Evolutionary conservation across 176 grass and related monocot species (phyloP).

Genomic region (sorghum (Sorghum bicolor)): Sorghum_bicolor_NCBIv3 NC_012872.2:70910001-70910500

Average conservation of each 20-base stretch:
- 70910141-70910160: constrained; percentile 77
- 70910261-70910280: not conserved
- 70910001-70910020: constrained; percentile 50
- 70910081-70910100: not conserved
- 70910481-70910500: not conserved
- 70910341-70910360: constrained; percentile 40
- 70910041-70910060: not conserved
- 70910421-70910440: constrained; percentile 42
- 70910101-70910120: not conserved
- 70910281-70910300: not conserved
- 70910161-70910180: constrained; percentile 63
- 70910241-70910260: not conserved
- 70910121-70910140: constrained; percentile 70
- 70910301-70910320: not conserved
- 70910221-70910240: constrained; percentile 42
- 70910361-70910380: constrained; percentile 38
- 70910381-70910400: constrained; percentile 33
- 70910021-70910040: constrained; percentile 53
- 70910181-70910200: constrained; percentile 67
- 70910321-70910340: constrained; percentile 47
- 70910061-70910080: not conserved
- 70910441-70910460: constrained; percentile 32
- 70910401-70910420: constrained; percentile 40
- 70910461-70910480: constrained; percentile 26
- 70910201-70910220: constrained; percentile 64